Base-by-base conservation (phyloP, 176 grass and related monocot genomes). In the Lolium multiflorum region DNA sequence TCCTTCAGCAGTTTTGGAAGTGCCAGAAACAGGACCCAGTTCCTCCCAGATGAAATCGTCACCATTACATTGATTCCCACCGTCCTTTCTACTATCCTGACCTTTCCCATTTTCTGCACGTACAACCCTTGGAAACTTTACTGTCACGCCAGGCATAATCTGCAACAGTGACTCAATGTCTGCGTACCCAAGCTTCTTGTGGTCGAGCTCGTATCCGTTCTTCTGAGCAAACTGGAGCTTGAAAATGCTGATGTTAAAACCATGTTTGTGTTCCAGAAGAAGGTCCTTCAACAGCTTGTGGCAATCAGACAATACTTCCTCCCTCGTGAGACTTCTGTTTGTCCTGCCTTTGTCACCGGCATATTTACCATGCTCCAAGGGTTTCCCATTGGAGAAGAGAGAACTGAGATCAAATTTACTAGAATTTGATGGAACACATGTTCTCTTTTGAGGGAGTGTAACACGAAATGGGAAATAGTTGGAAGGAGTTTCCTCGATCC, bases 21-120 rank as follows among this genome's bases (percentile, higher is more conserved):
- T 83, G 16, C 51, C 89, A 71, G 89, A 72, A 41, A 95, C 66
- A 87, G 94, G 94, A n/a, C 94, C 94, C 55, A 93, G 87, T 71
- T 93, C 91, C 49, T 92, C 93, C 93, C 93, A 95, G 26, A 77
- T 77, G 60, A 48, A 71, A 79, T 94, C 93, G 50, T 92, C 91
- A 7, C 76, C 31, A 9, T 69, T 80, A 77, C 55, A 73, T 73
- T 74, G 51, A n/a, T 68, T 75, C 79, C 83, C 89, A 60, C 54
- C 50, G 66, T 26, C 80, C 80, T 82, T 91, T 65, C 26, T 60
- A 16, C 78, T 58, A 83, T 11, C 73, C 74, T 79, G 75, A 15
- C 31, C 77, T 17, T 87, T 80, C 35, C 58, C 81, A 70, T 66
- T 78, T 80, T 93, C 67, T 38, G 78, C 41, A 5, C 26, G 50